Conservation (phyloP, 176 grass and related monocot genomes). For the Pontederia crassipes region DNA sequence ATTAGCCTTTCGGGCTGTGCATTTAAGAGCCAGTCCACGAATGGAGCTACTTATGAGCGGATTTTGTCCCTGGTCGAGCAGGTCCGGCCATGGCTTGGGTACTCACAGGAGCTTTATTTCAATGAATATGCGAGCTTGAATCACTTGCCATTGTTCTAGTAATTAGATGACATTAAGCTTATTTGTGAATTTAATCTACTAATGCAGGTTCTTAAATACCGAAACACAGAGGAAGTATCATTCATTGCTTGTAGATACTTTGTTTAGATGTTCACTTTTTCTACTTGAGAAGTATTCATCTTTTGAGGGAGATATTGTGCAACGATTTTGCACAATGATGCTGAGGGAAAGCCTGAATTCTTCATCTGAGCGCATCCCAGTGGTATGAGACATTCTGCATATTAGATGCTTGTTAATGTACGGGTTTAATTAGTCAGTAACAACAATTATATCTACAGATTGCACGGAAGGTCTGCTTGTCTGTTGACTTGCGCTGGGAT, state of each 20-base stretch:
- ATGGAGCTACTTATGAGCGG: slow-evolving; percentile 31
- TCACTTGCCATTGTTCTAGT: not conserved
- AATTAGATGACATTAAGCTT: not conserved
- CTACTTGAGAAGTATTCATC: slow-evolving; percentile 24
- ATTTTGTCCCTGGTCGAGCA: slow-evolving; percentile 39
- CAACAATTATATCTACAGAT: slow-evolving; percentile 30
- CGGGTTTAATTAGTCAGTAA: slow-evolving; percentile 10
- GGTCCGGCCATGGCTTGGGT: slow-evolving; percentile 67
- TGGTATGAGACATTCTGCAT: slow-evolving; percentile 21
- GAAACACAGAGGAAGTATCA: slow-evolving; percentile 34
- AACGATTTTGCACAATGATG: slow-evolving; percentile 28
- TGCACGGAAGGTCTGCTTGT: slow-evolving; percentile 48
- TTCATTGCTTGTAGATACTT: slow-evolving; percentile 32
- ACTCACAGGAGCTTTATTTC: slow-evolving; percentile 5
- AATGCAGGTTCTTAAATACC: slow-evolving; percentile 43
- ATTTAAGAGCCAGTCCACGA: slow-evolving; percentile 42
- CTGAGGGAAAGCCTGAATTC: slow-evolving; percentile 27
- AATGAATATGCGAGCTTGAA: not conserved
- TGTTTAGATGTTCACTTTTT: slow-evolving; percentile 53
- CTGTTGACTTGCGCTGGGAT: slow-evolving; percentile 40
- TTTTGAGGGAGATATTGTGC: slow-evolving; percentile 29
- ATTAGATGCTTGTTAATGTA: slow-evolving; percentile 6
- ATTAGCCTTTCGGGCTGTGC: slow-evolving; percentile 44
- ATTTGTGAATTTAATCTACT: not conserved
- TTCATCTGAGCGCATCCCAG: slow-evolving; percentile 30